Conservation (phyloP, 805 yeast species). For the Yamadazyma akitaensis region DNA sequence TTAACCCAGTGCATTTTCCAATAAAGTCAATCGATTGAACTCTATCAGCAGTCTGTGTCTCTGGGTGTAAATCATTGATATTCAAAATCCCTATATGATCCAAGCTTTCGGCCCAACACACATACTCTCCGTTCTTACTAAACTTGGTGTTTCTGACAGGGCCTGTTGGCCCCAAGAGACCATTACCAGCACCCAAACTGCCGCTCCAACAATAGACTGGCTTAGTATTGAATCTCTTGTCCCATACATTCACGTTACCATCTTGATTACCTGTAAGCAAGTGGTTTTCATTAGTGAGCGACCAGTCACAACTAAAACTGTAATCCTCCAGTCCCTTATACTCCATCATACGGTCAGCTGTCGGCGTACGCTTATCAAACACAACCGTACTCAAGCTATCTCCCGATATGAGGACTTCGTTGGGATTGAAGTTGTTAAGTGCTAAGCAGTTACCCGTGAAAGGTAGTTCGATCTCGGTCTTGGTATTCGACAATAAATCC, state of each 20-base stretch:
- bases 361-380: constrained; percentile 38
- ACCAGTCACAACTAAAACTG: constrained; percentile 63
- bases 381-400: constrained; percentile 44
- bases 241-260: constrained; percentile 53
- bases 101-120: constrained; percentile 57
- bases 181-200: constrained; percentile 21
- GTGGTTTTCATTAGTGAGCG: constrained; percentile 34
- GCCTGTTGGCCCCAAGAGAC: constrained; percentile 25
- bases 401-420: constrained; percentile 47
- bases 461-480: constrained; percentile 23
- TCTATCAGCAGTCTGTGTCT: constrained; percentile 14
- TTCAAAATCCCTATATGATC: constrained; percentile 55
- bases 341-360: constrained; percentile 13
- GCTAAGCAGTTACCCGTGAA: constrained; percentile 53
- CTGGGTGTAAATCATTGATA: constrained; percentile 24
- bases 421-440: constrained; percentile 33
- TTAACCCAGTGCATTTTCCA: constrained; percentile 58
- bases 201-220: constrained; percentile 35
- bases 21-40: constrained; percentile 52
- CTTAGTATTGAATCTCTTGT: constrained; percentile 35
- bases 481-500: constrained; percentile 27
- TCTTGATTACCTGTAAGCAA: constrained; percentile 62
- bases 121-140: constrained; percentile 41
- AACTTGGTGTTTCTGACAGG: constrained; percentile 55
- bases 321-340: constrained; percentile 51